Evolutionary conservation across 179 eudicot species (phyloP).

Genomic region (Nepenthes alata): DNA sequence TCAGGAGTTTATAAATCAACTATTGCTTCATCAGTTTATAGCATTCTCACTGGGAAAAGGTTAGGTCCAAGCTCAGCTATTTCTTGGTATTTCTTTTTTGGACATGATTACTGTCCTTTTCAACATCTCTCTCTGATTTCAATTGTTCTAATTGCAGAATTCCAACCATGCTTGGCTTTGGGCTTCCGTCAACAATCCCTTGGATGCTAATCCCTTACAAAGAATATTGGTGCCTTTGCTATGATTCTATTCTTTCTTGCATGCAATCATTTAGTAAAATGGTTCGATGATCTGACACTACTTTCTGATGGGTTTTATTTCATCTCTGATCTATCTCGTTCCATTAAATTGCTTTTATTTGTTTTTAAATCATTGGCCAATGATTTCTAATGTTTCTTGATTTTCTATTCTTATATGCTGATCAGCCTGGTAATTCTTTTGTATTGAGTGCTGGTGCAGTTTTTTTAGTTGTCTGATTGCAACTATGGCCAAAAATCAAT

Average conservation of each 20-base stretch:
- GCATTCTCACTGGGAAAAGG: slow-evolving; percentile 82
- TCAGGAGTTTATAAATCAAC: slow-evolving; percentile 34
- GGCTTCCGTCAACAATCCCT: slow-evolving; percentile 48
- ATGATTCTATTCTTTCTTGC: slow-evolving; percentile 24
- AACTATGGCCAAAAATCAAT: too few relatives aligned
- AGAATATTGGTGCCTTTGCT: slow-evolving; percentile 80
- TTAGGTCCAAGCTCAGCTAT: slow-evolving; percentile 2
- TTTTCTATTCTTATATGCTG: too few relatives aligned
- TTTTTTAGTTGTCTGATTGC: too few relatives aligned
- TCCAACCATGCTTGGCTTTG: slow-evolving; percentile 23
- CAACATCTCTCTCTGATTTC: neutral
- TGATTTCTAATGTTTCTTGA: neutral
- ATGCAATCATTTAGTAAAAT: slow-evolving; percentile 9
- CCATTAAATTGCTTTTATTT: neutral
- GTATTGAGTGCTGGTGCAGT: too few relatives aligned
- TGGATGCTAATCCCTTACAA: slow-evolving; percentile 57
- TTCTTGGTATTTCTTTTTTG: neutral
- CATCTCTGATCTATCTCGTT: neutral
- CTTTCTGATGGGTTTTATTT: neutral
- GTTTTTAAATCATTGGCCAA: neutral
- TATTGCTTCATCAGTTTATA: slow-evolving; percentile 45
- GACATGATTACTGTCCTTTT: neutral
- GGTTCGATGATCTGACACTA: neutral
- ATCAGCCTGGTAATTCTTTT: too few relatives aligned
- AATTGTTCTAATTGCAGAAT: slow-evolving; percentile 25